phyloP scores from a whole-genome alignment of 176 grass and related monocot genomes.

The Zea luxurians region DNA sequence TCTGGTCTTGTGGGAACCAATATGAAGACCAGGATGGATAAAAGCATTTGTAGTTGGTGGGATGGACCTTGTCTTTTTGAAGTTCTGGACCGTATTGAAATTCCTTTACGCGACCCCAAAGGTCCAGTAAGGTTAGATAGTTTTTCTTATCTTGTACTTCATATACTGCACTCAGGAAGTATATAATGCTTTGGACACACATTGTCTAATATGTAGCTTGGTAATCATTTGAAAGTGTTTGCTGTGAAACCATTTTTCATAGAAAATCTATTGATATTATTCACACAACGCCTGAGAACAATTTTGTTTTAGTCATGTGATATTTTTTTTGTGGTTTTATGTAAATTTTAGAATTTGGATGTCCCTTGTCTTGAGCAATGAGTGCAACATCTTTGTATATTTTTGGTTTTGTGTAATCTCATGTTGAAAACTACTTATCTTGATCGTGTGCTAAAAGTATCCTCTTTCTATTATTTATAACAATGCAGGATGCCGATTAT shows the following conservation, averaged over 20 bases:
- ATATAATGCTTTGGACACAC: neutral
- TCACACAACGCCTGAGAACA: neutral
- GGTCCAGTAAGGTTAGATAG: constrained; percentile 72
- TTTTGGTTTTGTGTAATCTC: neutral
- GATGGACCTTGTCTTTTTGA: constrained; percentile 92
- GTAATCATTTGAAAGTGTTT: neutral
- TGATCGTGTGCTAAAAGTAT: constrained; percentile 23
- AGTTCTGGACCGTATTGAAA: constrained; percentile 75
- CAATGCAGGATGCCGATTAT: constrained; percentile 86
- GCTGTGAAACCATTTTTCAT: neutral
- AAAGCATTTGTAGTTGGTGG: constrained; percentile 81
- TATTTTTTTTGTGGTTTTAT: constrained; percentile 13
- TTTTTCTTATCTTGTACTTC: constrained; percentile 17
- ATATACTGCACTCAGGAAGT: neutral
- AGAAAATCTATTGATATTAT: neutral
- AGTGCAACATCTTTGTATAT: neutral
- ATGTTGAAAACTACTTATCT: neutral
- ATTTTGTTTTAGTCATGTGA: neutral
- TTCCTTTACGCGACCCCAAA: constrained; percentile 88
- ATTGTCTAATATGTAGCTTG: neutral
- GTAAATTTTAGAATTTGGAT: constrained; percentile 7
- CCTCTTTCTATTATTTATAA: constrained; percentile 5
- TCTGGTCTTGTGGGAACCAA: constrained; percentile 85
- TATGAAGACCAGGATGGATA: constrained; percentile 85
- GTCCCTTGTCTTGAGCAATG: neutral